Evolutionary conservation across 2,329 filamentous ascomycete genomes (phyloP).

Genomic region (Boeremia exigua): DNA sequence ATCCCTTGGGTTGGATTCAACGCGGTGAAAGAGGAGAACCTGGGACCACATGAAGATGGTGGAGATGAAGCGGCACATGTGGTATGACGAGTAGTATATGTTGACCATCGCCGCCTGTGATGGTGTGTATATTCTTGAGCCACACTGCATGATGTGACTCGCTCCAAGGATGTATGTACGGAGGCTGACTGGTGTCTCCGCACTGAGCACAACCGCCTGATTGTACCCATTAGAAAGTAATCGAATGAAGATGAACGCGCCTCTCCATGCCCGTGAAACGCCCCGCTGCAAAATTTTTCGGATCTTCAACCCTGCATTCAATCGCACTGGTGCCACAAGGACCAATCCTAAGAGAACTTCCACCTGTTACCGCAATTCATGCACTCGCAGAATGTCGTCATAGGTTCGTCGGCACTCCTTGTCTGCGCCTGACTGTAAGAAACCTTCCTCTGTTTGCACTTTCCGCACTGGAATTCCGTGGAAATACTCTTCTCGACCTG

Average conservation of each 20-base stretch:
- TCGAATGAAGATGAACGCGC: slow-evolving; percentile 4
- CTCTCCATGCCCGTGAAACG: slow-evolving; percentile 20
- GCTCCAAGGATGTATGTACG: not conserved
- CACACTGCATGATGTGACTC: slow-evolving; percentile 8
- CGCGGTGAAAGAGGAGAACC: slow-evolving; percentile 19
- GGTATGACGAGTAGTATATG: not conserved
- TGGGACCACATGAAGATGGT: not conserved
- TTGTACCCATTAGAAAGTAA: not conserved
- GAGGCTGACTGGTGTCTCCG: not conserved
- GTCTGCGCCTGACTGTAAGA: slow-evolving; percentile 97
- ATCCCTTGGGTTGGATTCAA: slow-evolving; percentile 54
- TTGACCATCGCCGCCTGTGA: not conserved
- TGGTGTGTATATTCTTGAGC: not conserved
- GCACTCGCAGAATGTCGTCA: slow-evolving; percentile 64
- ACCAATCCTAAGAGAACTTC: slow-evolving; percentile 50
- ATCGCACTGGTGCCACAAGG: not conserved
- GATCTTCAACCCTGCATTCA: not conserved
- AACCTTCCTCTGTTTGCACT: slow-evolving; percentile 92
- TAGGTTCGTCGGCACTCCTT: slow-evolving; percentile 89
- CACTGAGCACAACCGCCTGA: not conserved
- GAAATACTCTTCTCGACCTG: slow-evolving; percentile 90
- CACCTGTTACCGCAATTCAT: slow-evolving; percentile 59
- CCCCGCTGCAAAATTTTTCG: slow-evolving; percentile 17
- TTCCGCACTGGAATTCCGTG: slow-evolving; percentile 84
- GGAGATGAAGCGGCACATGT: not conserved